A percentile compares a stretch with the other conserved stretches of the same genome.
Evolutionary conservation across 2,329 filamentous ascomycete genomes (phyloP).

Genomic region (Davidsoniella neocaledoniae): DNA sequence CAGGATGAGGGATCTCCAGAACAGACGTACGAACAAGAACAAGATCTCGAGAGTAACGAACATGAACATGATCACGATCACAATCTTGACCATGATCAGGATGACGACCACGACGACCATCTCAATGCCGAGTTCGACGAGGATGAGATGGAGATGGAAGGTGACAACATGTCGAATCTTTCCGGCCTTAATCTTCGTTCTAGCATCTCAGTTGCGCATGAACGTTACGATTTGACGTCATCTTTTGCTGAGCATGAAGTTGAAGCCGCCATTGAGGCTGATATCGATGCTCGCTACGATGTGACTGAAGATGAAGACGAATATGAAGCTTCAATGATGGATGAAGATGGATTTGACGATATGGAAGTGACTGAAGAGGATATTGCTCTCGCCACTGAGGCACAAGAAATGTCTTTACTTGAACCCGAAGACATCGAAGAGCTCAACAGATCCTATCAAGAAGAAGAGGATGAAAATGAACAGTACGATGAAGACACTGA

Average conservation of each 20-base stretch:
- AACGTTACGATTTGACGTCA: slow-evolving; percentile 21
- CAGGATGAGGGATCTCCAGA: neutral
- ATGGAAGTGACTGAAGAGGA: slow-evolving; percentile 37
- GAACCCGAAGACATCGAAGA: slow-evolving; percentile 26
- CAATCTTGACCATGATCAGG: neutral
- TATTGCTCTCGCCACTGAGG: slow-evolving; percentile 38
- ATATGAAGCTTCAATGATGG: slow-evolving; percentile 13
- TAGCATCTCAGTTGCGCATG: neutral
- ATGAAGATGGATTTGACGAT: slow-evolving; percentile 26
- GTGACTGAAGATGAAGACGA: slow-evolving; percentile 11
- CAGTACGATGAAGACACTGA: slow-evolving; percentile 8
- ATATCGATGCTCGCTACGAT: slow-evolving; percentile 14
- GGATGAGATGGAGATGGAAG: slow-evolving; percentile 11
- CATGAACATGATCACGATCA: neutral
- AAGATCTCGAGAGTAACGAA: neutral
- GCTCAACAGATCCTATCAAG: slow-evolving; percentile 13
- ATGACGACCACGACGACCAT: neutral
- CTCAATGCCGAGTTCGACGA: slow-evolving; percentile 5
- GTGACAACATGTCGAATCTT: slow-evolving; percentile 3
- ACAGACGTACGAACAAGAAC: slow-evolving; percentile 1
- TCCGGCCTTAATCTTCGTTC: neutral
- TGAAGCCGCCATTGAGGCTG: slow-evolving; percentile 22
- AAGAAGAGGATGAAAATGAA: slow-evolving; percentile 12
- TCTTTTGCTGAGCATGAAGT: slow-evolving; percentile 30
- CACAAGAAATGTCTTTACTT: slow-evolving; percentile 41